Percentiles rank a stretch among this genome's conserved stretches.
Evolutionary conservation across 208 protist genomes (phyloP).

Genomic region (Leishmania turanica): DNA sequence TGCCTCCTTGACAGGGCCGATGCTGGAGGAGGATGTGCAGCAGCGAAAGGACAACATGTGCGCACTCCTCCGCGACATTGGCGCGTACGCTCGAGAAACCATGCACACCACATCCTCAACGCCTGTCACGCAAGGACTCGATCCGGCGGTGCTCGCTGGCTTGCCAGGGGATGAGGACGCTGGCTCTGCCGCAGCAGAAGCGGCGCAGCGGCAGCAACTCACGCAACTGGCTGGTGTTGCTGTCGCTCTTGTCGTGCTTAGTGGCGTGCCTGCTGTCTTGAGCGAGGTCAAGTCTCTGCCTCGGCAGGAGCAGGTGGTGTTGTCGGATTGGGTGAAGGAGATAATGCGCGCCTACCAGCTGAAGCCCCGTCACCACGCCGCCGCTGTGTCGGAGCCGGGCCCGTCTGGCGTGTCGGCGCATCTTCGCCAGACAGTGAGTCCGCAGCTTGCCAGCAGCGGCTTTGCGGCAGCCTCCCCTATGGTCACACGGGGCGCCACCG

Average conservation of each 20-base stretch:
- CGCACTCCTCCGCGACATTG: slow-evolving; percentile 43
- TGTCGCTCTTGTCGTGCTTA: slow-evolving; percentile 61
- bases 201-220: slow-evolving; percentile 14
- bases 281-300: slow-evolving; percentile 45
- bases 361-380: slow-evolving; percentile 32
- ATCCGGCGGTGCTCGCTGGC: slow-evolving; percentile 27
- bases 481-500: not conserved
- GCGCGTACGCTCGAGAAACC: slow-evolving; percentile 41
- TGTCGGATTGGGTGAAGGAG: slow-evolving; percentile 59
- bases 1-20: not conserved
- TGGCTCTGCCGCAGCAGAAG: not conserved
- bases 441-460: not conserved
- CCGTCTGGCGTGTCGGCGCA: not conserved
- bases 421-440: not conserved
- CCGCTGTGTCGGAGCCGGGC: not conserved
- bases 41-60: slow-evolving; percentile 48
- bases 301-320: slow-evolving; percentile 50
- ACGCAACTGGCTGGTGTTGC: slow-evolving; percentile 44
- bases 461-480: not conserved
- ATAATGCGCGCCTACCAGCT: slow-evolving; percentile 46
- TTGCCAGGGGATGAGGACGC: slow-evolving; percentile 12
- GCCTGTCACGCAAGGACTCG: slow-evolving; percentile 30
- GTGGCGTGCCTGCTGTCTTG: slow-evolving; percentile 41
- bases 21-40: slow-evolving; percentile 10
- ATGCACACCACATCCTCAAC: slow-evolving; percentile 31